Base-by-base conservation (phyloP, 768 basidiomycete species). In the Mycena latifolia region DNA sequence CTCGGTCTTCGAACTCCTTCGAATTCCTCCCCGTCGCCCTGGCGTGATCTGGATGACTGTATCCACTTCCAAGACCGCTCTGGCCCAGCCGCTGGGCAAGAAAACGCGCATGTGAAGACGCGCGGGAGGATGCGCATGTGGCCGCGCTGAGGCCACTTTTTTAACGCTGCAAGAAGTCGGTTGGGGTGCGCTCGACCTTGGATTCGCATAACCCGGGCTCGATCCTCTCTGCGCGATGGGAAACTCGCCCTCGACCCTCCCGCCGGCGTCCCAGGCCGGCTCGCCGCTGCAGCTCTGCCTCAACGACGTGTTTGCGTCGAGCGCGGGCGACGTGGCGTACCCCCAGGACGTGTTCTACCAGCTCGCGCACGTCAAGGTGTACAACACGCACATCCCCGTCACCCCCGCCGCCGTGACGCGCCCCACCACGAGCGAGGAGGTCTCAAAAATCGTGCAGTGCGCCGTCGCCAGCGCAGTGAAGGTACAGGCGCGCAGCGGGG, bases 361-460 rank as follows among this genome's bases (percentile, higher is more conserved):
- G 41, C 27, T 47, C 47, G 17, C 29, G 37, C 28, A 61, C 18
- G 70, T 71, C 24, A 65, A 69, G 46, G 22, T 57, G 17, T 71
- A 71, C 54, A 71, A 71, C 43, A 50, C 28, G 8, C 35, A 37
- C 28, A 69, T 71, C 45, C 57, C 61, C n/a, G 29, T 72, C 57
- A 69, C 59, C 2, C 74, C 74, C 1, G 73, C 72, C 2, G 74
- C 74, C 2, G 72, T 75, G 14, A 71, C 70, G 28, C 56, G 58
- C 11, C 74, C 74, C 31, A 56, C 33, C 27, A 73, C 55, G 28
- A 37, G 37, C 37, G 37, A 9, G 10, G 68, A 69, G 12, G 63
- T 74, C 27, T 41, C 70, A 4, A 31, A 9, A 9, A 17, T 39
- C 17, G 37, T 39, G 17, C 11, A 39, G 17, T 39, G 37, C 37